These are phyloP conservation scores for Aspergillus bombycis DNA, from an alignment of 2,329 filamentous ascomycete species.

Conservation along the genomic window DNA sequence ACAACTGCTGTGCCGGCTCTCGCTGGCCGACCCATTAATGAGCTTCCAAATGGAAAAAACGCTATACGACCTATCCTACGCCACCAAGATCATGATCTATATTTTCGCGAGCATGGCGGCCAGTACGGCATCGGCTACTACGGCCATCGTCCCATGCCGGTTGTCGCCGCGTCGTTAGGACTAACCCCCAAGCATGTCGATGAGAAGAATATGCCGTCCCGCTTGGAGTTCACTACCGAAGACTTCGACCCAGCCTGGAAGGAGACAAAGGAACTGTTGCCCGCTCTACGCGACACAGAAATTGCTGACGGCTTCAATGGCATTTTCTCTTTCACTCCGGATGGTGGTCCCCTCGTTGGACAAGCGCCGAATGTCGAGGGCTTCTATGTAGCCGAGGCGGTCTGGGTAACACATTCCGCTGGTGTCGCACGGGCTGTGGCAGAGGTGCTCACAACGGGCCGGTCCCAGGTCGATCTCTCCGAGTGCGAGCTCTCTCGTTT, in stretches of 20 bases:
- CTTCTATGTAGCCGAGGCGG: conserved; percentile 67
- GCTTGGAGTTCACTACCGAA: conserved; percentile 60
- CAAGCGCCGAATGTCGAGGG: conserved; percentile 61
- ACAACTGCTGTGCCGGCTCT: conserved; percentile 57
- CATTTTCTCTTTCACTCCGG: conserved; percentile 68
- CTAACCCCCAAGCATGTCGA: conserved; percentile 57
- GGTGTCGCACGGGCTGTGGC: conserved; percentile 65
- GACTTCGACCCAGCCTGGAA: conserved; percentile 66
- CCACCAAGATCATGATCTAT: conserved; percentile 66
- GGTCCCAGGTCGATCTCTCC: conserved; percentile 58
- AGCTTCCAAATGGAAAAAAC: conserved; percentile 48
- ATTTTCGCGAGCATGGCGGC: conserved; percentile 67
- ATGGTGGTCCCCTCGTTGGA: conserved; percentile 64
- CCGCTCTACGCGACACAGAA: conserved; percentile 53
- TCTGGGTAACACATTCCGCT: conserved; percentile 69
- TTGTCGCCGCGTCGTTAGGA: conserved; percentile 59
- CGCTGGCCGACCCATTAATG: conserved; percentile 41
- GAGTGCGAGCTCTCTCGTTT: conserved; percentile 65
- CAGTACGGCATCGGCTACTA: conserved; percentile 67
- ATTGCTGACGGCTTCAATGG: conserved; percentile 67
- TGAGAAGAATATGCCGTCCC: conserved; percentile 66
- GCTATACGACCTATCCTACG: conserved; percentile 62
- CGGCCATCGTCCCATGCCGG: conserved; percentile 64
- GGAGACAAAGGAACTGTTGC: conserved; percentile 58
- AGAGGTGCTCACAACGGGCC: conserved; percentile 60